These are phyloP conservation scores for Zancudomyces culisetae DNA, from an alignment of 371 early-diverging fungal species.

Conservation along the genomic window DNA sequence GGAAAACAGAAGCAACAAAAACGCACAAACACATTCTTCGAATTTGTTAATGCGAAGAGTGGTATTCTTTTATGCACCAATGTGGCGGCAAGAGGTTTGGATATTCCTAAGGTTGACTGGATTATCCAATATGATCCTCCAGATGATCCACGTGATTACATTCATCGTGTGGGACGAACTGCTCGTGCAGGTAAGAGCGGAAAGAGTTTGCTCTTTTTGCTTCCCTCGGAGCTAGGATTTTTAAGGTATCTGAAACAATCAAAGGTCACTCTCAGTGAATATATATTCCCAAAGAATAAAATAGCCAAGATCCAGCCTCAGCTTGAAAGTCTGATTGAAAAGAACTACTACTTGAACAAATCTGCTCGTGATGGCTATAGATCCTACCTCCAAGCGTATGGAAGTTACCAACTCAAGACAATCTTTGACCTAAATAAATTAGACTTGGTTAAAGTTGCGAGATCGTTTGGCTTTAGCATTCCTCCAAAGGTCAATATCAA, in stretches of 20 bases:
- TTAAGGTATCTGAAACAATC: slow-evolving; percentile 92
- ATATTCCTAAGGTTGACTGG: slow-evolving; percentile 95
- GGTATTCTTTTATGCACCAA: slow-evolving; percentile 94
- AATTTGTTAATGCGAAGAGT: slow-evolving; percentile 76
- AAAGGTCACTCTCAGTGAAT: slow-evolving; percentile 93
- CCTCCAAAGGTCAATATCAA: slow-evolving; percentile 90
- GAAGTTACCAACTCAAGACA: slow-evolving; percentile 84
- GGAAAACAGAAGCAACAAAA: slow-evolving; percentile 90
- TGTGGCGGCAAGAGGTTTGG: slow-evolving; percentile 96
- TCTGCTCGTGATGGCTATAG: slow-evolving; percentile 96
- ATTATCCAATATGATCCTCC: slow-evolving; percentile 99
- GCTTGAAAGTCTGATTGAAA: slow-evolving; percentile 86
- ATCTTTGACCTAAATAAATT: slow-evolving; percentile 85
- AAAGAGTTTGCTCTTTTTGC: slow-evolving; percentile 79
- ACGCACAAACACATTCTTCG: slow-evolving; percentile 88
- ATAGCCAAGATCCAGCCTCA: slow-evolving; percentile 89
- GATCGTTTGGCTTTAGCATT: slow-evolving; percentile 88
- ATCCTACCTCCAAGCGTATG: slow-evolving; percentile 93
- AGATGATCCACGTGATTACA: slow-evolving; percentile 93
- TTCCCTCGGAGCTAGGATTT: slow-evolving; percentile 90
- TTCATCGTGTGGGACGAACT: slow-evolving; percentile 97
- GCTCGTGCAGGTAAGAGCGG: slow-evolving; percentile 89
- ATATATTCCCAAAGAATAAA: slow-evolving; percentile 84
- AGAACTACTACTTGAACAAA: slow-evolving; percentile 96
- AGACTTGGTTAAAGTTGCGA: slow-evolving; percentile 81